phyloP scores from a whole-genome alignment of 202 grass and related monocot genomes.

The Panicum virgatum region DNA sequence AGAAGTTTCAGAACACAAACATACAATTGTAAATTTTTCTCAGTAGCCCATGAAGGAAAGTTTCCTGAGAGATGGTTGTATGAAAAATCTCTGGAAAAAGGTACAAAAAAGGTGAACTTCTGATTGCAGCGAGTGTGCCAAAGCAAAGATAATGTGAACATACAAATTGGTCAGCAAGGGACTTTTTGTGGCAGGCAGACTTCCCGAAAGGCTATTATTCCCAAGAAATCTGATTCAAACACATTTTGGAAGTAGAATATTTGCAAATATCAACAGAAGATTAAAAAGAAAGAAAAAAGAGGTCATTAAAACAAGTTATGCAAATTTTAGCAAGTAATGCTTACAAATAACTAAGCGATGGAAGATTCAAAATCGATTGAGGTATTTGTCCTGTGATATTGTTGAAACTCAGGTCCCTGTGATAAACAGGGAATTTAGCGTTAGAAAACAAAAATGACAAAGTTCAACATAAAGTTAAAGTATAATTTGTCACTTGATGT shows the following conservation, averaged over 20 bases:
- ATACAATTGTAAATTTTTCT: constrained; percentile 69
- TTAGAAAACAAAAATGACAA: constrained; percentile 28
- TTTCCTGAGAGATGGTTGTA: constrained; percentile 83
- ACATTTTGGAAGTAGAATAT: constrained; percentile 20
- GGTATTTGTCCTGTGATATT: constrained; percentile 86
- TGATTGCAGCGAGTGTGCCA: neutral
- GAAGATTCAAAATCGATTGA: constrained; percentile 69
- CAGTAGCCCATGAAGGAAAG: constrained; percentile 78
- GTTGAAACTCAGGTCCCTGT: constrained; percentile 92
- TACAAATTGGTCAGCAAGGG: constrained; percentile 65
- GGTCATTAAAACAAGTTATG: constrained; percentile 13
- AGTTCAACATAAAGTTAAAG: neutral
- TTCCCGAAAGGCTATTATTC: constrained; percentile 82
- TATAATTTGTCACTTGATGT: neutral
- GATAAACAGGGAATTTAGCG: constrained; percentile 19
- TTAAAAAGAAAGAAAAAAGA: constrained; percentile 21
- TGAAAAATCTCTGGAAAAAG: constrained; percentile 74
- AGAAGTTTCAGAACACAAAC: constrained; percentile 33
- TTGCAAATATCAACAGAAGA: constrained; percentile 4
- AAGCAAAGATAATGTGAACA: constrained; percentile 13
- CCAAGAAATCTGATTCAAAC: constrained; percentile 72
- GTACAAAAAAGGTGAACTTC: neutral
- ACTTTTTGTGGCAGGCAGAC: constrained; percentile 61
- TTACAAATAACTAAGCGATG: constrained; percentile 67
- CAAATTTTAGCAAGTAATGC: constrained; percentile 23